These are phyloP conservation scores for Aspergillus ellipticus DNA, from an alignment of 495 filamentous ascomycete species.

Conservation along the genomic window DNA sequence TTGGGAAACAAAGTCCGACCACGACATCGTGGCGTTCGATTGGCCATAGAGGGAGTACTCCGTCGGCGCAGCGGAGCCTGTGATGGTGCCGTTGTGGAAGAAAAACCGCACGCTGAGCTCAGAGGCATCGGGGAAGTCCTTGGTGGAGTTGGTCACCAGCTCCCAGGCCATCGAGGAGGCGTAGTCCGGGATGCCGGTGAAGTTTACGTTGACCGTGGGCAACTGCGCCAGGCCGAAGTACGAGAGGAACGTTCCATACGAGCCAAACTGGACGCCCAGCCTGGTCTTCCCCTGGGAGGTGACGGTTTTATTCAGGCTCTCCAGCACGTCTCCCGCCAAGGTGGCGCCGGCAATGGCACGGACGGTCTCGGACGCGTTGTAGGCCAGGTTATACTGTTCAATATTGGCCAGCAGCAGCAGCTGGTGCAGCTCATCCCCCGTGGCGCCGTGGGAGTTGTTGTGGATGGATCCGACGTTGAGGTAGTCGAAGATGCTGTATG, in stretches of 20 bases:
- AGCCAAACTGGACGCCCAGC: conserved; percentile 47
- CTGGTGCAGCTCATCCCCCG: conserved; percentile 30
- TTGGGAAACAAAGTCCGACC: conserved; percentile 38
- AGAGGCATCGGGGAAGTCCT: conserved; percentile 30
- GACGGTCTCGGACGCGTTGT: conserved; percentile 43
- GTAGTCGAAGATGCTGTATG: conserved; percentile 61
- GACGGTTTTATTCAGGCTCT: conserved; percentile 44
- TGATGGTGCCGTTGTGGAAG: conserved; percentile 51
- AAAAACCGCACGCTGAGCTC: conserved; percentile 48
- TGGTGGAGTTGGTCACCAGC: conserved; percentile 43
- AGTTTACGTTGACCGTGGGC: conserved; percentile 25
- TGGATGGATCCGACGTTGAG: conserved; percentile 54
- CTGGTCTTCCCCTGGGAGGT: conserved; percentile 31
- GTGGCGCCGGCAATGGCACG: conserved; percentile 47
- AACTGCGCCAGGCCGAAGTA: conserved; percentile 52
- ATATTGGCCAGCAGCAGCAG: conserved; percentile 44
- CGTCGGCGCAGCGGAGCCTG: conserved; percentile 18
- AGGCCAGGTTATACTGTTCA: conserved; percentile 52
- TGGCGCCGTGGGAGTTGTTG: conserved; percentile 39
- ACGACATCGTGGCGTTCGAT: conserved; percentile 30
- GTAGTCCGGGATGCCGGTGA: conserved; percentile 50
- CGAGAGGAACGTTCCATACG: conserved; percentile 47
- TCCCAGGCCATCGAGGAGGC: conserved; percentile 54
- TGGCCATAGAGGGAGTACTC: conserved; percentile 45
- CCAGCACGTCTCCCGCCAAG: conserved; percentile 45